Conservation (phyloP, 345 rosid species). For the Brassica nigra region DNA sequence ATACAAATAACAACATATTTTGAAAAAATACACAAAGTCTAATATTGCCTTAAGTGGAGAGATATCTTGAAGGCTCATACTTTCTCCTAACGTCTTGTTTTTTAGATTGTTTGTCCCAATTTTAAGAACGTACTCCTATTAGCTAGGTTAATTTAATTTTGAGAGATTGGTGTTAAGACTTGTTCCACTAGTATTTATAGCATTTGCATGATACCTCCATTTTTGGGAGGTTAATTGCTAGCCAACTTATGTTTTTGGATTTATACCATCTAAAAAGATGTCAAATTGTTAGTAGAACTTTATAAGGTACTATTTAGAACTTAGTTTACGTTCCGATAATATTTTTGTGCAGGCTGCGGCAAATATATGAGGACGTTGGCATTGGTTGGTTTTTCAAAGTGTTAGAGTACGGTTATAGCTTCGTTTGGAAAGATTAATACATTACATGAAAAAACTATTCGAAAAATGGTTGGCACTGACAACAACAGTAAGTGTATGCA, state of each 20-base stretch:
- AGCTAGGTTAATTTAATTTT: neutral
- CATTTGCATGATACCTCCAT: neutral
- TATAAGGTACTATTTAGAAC: neutral
- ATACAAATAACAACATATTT: too few species aligned
- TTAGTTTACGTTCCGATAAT: neutral
- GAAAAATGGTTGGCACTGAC: too few species aligned
- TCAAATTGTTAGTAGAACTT: neutral
- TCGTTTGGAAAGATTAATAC: too few species aligned
- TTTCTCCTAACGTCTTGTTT: slow-evolving; percentile 12
- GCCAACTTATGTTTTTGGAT: neutral
- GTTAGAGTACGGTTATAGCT: too few species aligned
- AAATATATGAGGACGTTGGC: neutral
- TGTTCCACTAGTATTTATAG: neutral
- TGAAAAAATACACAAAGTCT: too few species aligned
- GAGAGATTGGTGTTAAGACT: neutral
- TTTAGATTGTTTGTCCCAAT: neutral
- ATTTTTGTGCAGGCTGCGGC: neutral
- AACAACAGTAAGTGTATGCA: too few species aligned
- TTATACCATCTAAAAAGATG: neutral
- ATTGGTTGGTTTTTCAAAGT: neutral
- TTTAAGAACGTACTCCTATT: neutral
- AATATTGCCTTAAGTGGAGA: neutral
- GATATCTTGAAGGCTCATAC: neutral
- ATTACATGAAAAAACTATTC: too few species aligned
- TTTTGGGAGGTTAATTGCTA: neutral